A percentile compares a stretch with the other conserved stretches of the same genome.
phyloP scores from a whole-genome alignment of 768 basidiomycete species.

The Crucibulum laeve region DNA sequence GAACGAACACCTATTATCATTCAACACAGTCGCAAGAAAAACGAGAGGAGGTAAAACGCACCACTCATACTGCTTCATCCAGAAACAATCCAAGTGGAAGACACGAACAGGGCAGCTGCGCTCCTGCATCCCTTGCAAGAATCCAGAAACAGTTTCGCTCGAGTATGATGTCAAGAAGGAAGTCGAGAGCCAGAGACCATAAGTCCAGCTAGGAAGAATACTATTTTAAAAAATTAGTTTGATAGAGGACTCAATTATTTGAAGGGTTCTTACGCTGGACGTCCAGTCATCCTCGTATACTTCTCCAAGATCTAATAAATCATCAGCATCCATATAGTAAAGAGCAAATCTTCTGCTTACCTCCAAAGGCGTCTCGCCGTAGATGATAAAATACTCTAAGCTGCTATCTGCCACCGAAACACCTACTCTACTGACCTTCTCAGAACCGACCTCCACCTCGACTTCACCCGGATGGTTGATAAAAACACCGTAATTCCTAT shows the following conservation, averaged over 20 bases:
- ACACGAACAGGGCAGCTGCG: constrained; percentile 61
- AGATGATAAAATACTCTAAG: constrained; percentile 70
- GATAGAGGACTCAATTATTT: constrained; percentile 5
- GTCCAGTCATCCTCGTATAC: constrained; percentile 59
- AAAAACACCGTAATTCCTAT: constrained; percentile 70
- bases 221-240: constrained; percentile 30
- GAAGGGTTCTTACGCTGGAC: constrained; percentile 42
- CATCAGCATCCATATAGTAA: background rate
- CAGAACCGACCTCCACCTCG: constrained; percentile 67
- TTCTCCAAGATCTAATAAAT: constrained; percentile 46
- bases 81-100: constrained; percentile 76
- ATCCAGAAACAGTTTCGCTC: constrained; percentile 61
- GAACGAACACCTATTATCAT: constrained; percentile 56
- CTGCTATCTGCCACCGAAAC: constrained; percentile 57
- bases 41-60: constrained; percentile 13
- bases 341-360: constrained; percentile 25
- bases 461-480: constrained; percentile 76
- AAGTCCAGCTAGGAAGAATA: constrained; percentile 68
- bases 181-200: constrained; percentile 74
- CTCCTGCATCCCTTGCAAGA: constrained; percentile 68
- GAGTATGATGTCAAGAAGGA: constrained; percentile 74
- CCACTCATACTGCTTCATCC: constrained; percentile 74
- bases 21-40: background rate
- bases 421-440: constrained; percentile 62
- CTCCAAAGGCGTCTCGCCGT: constrained; percentile 62